Evolutionary conservation across 2,329 filamentous ascomycete species (phyloP).

Genomic region (Xylariaceae sp.): DNA sequence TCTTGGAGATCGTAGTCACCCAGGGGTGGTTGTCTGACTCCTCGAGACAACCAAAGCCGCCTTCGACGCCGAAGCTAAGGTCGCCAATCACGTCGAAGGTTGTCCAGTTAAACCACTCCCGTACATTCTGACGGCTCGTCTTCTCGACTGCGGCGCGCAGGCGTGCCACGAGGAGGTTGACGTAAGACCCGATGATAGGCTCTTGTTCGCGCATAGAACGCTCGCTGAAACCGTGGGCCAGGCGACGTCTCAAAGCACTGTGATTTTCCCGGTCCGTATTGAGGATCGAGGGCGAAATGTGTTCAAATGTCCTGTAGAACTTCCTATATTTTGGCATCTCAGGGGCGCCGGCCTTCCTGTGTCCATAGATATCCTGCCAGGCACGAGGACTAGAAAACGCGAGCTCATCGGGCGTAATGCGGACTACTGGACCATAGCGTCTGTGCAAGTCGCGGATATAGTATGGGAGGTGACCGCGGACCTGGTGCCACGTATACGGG

Average conservation of each 20-base stretch:
- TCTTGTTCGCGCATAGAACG: constrained; percentile 40
- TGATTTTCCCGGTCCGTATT: constrained; percentile 33
- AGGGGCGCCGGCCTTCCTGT: constrained; percentile 26
- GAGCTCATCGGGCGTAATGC: constrained; percentile 40
- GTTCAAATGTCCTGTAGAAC: constrained; percentile 26
- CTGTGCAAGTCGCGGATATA: constrained; percentile 30
- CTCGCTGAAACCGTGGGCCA: constrained; percentile 40
- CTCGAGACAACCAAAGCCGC: constrained; percentile 37
- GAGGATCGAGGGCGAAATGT: constrained; percentile 30
- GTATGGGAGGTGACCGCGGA: constrained; percentile 22
- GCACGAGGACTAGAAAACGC: constrained; percentile 37
- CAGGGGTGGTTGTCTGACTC: constrained; percentile 34
- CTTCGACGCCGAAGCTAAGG: constrained; percentile 41
- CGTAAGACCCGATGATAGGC: constrained; percentile 37
- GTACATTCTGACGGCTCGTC: constrained; percentile 27
- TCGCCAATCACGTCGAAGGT: constrained; percentile 45
- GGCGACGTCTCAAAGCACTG: constrained; percentile 30
- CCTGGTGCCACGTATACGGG: constrained; percentile 18
- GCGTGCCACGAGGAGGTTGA: constrained; percentile 34
- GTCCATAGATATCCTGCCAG: constrained; percentile 40
- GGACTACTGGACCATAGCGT: constrained; percentile 40
- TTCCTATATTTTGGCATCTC: constrained; percentile 31
- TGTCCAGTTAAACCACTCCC: constrained; percentile 38
- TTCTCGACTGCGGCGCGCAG: constrained; percentile 18
- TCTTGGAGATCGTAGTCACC: constrained; percentile 29